Percentiles rank a stretch among this genome's conserved stretches.
These are phyloP conservation scores for Coemansia aciculifera DNA, from an alignment of 192 early-diverging fungal genomes.

Conservation along the genomic window DNA sequence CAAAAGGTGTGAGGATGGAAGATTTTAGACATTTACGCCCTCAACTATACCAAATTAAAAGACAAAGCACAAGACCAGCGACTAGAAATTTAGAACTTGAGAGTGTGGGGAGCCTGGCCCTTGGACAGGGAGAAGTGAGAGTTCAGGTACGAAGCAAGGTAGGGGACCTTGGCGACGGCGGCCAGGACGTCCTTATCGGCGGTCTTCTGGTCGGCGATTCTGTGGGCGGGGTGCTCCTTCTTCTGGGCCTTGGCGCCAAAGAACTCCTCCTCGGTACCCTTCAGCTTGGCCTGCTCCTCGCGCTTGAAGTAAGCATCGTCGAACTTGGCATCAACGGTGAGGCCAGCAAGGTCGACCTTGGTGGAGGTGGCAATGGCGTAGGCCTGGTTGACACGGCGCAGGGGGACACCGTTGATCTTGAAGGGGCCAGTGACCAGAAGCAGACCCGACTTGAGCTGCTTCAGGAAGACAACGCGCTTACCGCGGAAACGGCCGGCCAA, in stretches of 20 bases:
- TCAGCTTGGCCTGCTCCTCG: slow-evolving; percentile 69
- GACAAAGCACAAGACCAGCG: slow-evolving; percentile 20
- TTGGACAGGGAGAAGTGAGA: slow-evolving; percentile 90
- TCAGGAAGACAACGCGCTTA: slow-evolving; percentile 98
- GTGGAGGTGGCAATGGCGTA: slow-evolving; percentile 99
- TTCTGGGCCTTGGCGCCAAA: slow-evolving; percentile 77
- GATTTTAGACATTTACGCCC: slow-evolving; percentile 18
- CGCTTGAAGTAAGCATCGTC: slow-evolving; percentile 94
- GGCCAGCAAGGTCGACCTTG: slow-evolving; percentile 87
- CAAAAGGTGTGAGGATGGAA: not conserved
- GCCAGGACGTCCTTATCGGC: slow-evolving; percentile 84
- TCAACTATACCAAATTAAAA: slow-evolving; percentile 22
- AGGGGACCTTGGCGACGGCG: slow-evolving; percentile 79
- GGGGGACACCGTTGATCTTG: slow-evolving; percentile 98
- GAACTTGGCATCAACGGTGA: slow-evolving; percentile 72
- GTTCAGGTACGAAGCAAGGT: slow-evolving; percentile 85
- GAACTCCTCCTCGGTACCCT: slow-evolving; percentile 86
- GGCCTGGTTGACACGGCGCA: slow-evolving; percentile 98
- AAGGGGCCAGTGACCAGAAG: slow-evolving; percentile 96
- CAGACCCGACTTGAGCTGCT: slow-evolving; percentile 91
- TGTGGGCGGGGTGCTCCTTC: slow-evolving; percentile 74
- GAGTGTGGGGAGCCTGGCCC: slow-evolving; percentile 93
- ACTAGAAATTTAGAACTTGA: slow-evolving; percentile 87
- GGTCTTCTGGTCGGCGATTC: slow-evolving; percentile 87
- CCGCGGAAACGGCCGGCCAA: slow-evolving; percentile 95